Evolutionary conservation across 768 basidiomycete species (phyloP).

Genomic region (Agrocybe pediades): DNA sequence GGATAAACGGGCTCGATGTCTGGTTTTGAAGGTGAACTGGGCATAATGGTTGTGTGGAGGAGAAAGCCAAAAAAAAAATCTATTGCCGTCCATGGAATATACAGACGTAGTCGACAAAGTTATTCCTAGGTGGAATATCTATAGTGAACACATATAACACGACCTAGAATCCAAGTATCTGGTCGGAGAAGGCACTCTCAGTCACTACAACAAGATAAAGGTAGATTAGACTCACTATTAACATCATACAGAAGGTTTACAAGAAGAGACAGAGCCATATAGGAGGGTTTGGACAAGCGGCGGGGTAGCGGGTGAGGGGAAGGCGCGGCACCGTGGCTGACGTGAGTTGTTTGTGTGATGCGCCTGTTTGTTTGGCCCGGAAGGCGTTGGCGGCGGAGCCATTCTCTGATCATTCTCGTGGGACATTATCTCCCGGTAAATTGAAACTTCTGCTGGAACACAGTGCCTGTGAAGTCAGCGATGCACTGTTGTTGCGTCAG

Average conservation of each 20-base stretch:
- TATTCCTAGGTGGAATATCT: not conserved
- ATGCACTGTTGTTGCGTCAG: too few species aligned
- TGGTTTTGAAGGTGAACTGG: not conserved
- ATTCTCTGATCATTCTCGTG: not conserved
- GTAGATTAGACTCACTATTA: too few species aligned
- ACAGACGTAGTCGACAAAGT: not conserved
- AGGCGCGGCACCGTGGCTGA: too few species aligned
- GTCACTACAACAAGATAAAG: too few species aligned
- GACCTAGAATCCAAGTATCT: too few species aligned
- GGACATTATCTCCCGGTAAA: not conserved
- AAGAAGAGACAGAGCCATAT: not conserved
- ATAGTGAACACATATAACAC: too few species aligned
- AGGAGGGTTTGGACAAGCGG: too few species aligned
- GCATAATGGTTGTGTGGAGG: not conserved
- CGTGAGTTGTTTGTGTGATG: not conserved
- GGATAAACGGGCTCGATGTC: not conserved
- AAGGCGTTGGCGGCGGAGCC: not conserved
- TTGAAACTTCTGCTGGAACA: not conserved
- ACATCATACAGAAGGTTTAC: not conserved
- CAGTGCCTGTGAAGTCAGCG: constrained; percentile 2
- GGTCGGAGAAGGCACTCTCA: too few species aligned
- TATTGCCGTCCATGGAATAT: not conserved
- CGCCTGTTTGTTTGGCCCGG: not conserved
- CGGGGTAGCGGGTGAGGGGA: not conserved
- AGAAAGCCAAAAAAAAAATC: not conserved